Evolutionary conservation across 768 basidiomycete species (phyloP), one percentile per base, ranked within the genome.

Genomic region (Mycena rosella): DNA sequence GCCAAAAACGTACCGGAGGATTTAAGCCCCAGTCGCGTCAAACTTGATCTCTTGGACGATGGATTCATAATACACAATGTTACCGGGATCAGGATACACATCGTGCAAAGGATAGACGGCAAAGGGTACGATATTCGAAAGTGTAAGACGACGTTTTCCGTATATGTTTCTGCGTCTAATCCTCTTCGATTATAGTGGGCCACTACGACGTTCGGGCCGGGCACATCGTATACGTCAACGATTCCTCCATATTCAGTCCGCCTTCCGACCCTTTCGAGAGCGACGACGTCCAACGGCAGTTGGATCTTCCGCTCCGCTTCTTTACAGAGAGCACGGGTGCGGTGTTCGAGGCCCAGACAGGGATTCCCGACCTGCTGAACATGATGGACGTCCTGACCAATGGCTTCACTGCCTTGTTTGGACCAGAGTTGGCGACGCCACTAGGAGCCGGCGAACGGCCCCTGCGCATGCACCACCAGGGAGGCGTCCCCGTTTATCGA

Each of bases 41-140:
- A 96, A 75, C 78, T 96, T 14, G 82, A 82, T 17, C 77, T 85
- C 30, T 84, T 90, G 29, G 70, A 83, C 5, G 88, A 91, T 74
- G 96, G 96, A 2, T 94, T 88, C 74, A 79, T 95, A 49, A 78
- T 97, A 32, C 85, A 90, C 57, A 91, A 96, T 74, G 82, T 95
- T 11, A 86, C 91, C 2, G 96, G 95, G 8, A 85, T 98, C 52
- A 87, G 93, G 40, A 86, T 90, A 2, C 90, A 89, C 67, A 90
- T 96, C 22, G 89, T 54, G 11, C 32, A 54, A 22, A 34, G 53
- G 34, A 8, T 96, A 59, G 96, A 96, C 72, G 91, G 91, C 15
- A 90, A 85, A 71, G 96, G 96, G 10, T 97, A 95, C 72, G 94
- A 97, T 72, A 85, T 98, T 59, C 86, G 91, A 36, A 94, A 89